Evolutionary conservation across 257 asterid species (phyloP).

Genomic region (Ilex aquifolium): DNA sequence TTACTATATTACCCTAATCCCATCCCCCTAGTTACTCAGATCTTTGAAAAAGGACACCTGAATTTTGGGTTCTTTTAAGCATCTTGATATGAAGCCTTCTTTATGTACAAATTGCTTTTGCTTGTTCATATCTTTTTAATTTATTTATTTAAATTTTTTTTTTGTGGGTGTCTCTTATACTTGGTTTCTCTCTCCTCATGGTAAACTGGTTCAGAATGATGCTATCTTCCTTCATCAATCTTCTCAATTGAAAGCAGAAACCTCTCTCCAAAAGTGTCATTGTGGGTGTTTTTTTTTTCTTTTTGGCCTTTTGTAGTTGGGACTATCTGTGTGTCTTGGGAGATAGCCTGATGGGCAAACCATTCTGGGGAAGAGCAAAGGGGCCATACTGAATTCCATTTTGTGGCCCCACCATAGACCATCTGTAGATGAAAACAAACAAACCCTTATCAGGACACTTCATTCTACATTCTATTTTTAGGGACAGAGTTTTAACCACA

Average conservation of each 20-base stretch:
- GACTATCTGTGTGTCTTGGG: conserved; percentile 26
- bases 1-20: background rate
- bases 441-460: conserved; percentile 13
- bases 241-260: too few relatives aligned
- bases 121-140: conserved; percentile 19
- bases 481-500: background rate
- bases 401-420: conserved; percentile 84
- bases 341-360: conserved; percentile 72
- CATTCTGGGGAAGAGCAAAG: conserved; percentile 94
- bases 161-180: conserved; percentile 4
- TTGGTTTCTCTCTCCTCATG: conserved; percentile 1
- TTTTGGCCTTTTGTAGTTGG: too few relatives aligned
- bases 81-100: conserved; percentile 1
- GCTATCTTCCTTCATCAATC: conserved; percentile 10
- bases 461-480: background rate
- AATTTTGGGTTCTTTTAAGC: too few relatives aligned
- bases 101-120: conserved; percentile 29
- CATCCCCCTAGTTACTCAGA: conserved; percentile 15
- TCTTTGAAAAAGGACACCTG: background rate
- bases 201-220: too few relatives aligned
- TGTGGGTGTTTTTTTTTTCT: too few relatives aligned
- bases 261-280: too few relatives aligned
- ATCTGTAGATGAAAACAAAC: conserved; percentile 42
- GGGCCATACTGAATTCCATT: conserved; percentile 95
- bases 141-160: too few relatives aligned